phyloP scores from a whole-genome alignment of 768 basidiomycete genomes.

The Lactifluus pinguis region DNA sequence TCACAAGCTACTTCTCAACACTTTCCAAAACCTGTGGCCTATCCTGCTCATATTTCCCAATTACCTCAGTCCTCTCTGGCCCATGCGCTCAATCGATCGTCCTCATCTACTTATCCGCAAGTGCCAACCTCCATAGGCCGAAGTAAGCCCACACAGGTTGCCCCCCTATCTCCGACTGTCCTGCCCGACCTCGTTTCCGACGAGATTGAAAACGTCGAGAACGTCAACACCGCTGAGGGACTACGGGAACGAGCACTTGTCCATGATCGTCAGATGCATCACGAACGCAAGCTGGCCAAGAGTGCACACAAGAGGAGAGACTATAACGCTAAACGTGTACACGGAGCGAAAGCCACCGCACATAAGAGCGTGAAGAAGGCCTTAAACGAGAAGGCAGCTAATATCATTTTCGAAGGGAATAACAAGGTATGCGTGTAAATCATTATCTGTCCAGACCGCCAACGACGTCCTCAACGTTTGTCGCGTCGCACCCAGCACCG shows the following conservation, averaged over 20 bases:
- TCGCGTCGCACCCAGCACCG: not conserved
- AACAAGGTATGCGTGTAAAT: conserved; percentile 3
- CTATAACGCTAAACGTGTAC: not conserved
- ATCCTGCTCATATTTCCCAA: not conserved
- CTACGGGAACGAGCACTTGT: not conserved
- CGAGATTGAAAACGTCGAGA: not conserved
- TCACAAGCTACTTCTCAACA: not conserved
- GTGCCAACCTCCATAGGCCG: not conserved
- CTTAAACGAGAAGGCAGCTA: not conserved
- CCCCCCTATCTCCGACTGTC: not conserved
- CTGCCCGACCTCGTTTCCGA: not conserved
- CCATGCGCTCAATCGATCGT: not conserved
- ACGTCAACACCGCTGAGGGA: not conserved
- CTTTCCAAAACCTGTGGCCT: not conserved
- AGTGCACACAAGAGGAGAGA: not conserved
- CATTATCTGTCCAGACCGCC: not conserved
- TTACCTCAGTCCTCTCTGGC: not conserved
- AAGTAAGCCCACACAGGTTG: not conserved
- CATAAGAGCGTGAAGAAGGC: not conserved
- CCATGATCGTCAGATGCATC: not conserved
- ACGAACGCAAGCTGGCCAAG: not conserved
- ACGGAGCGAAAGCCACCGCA: not conserved
- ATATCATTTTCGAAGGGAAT: conserved; percentile 2
- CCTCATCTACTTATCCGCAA: not conserved
- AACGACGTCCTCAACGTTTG: not conserved